Evolutionary conservation across 805 yeast species (phyloP).

Genomic region (Peterozyma toletana): DNA sequence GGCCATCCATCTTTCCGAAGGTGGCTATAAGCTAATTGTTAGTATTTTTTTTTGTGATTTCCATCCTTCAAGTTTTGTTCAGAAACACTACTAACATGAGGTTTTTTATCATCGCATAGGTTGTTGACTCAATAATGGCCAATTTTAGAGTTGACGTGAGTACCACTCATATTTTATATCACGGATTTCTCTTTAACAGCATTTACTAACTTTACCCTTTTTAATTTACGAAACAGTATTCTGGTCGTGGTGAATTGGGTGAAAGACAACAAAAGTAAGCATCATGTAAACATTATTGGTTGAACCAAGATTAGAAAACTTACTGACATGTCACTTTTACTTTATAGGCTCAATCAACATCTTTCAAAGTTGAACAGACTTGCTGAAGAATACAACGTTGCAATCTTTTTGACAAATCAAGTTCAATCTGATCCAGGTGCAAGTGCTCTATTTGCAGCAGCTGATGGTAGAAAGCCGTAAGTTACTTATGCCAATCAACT

Average conservation of each 20-base stretch:
- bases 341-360: constrained; percentile 38
- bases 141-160: constrained; percentile 61
- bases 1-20: constrained; percentile 60
- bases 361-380: constrained; percentile 44
- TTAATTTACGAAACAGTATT: constrained; percentile 26
- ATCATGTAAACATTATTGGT: constrained; percentile 28
- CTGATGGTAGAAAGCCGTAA: constrained; percentile 73
- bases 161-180: neutral
- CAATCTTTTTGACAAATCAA: constrained; percentile 69
- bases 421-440: constrained; percentile 86
- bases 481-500: constrained; percentile 7
- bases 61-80: neutral
- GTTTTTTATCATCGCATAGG: constrained; percentile 10
- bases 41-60: constrained; percentile 8
- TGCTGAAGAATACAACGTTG: constrained; percentile 74
- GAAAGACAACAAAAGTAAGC: constrained; percentile 68
- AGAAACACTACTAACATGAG: neutral
- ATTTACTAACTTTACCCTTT: neutral
- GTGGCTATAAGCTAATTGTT: constrained; percentile 53
- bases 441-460: constrained; percentile 67
- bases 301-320: neutral
- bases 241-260: constrained; percentile 71
- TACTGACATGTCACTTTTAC: neutral
- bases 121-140: constrained; percentile 74
- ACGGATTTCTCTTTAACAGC: neutral